These are phyloP conservation scores for Irpex sp. DNA, from an alignment of 1,284 basidiomycete genomes.

Conservation along the genomic window DNA sequence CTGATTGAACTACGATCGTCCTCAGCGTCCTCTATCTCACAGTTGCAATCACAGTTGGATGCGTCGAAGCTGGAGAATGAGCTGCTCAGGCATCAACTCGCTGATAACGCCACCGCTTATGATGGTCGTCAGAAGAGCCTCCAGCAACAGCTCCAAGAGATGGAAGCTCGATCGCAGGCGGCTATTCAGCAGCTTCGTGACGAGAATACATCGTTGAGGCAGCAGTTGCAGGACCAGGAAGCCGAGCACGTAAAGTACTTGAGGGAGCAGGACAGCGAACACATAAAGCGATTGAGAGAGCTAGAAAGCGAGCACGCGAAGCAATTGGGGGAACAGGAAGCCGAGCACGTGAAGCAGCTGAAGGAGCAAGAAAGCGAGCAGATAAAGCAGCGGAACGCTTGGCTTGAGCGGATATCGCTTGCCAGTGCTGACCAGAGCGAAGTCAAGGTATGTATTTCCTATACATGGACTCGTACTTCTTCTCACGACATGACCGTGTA, in stretches of 20 bases:
- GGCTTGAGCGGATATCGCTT: not conserved
- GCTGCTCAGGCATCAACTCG: not conserved
- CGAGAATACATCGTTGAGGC: conserved; percentile 6
- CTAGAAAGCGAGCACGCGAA: not conserved
- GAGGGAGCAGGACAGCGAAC: not conserved
- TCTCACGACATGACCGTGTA: not conserved
- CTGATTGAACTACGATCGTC: not conserved
- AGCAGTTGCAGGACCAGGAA: conserved; percentile 1
- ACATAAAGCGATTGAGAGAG: not conserved
- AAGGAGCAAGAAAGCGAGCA: not conserved
- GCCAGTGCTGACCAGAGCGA: conserved; percentile 4
- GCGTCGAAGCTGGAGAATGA: not conserved
- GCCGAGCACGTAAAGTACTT: not conserved
- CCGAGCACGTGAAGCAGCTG: not conserved
- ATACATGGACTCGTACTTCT: not conserved
- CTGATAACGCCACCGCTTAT: not conserved
- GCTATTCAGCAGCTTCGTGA: not conserved
- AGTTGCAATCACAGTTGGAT: not conserved
- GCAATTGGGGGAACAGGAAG: conserved; percentile 1
- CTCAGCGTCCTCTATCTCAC: not conserved
- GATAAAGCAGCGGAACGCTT: not conserved
- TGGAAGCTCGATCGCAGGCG: not conserved
- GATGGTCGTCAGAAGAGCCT: not conserved
- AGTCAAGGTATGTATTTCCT: conserved; percentile 6
- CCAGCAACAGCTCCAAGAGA: not conserved